Evolutionary conservation across 352 stramenopile genomes (phyloP), one percentile per base, ranked within the genome.

Genomic region (Globisporangium rhizosaccharum): DNA sequence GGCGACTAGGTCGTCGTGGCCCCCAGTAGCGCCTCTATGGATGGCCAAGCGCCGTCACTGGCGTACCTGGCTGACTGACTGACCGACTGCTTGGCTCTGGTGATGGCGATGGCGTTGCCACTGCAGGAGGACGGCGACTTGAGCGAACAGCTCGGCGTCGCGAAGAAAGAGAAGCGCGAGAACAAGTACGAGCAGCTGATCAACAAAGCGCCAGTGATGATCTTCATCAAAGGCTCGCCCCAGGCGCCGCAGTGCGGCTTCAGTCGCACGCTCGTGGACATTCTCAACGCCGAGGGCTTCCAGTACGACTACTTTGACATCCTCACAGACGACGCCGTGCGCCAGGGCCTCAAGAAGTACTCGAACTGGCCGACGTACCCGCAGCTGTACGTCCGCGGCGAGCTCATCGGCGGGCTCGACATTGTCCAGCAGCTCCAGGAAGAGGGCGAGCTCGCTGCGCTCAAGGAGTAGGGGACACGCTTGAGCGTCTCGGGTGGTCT

Each of bases 281-380:
- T 99, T 49, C 75, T 99, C 49, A 73, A 98, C 63, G 63, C 78
- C 0, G 76, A 91, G 25, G 79, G 87, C 44, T 96, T 98, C 61
- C 66, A 83, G 26, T 99, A 98, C 71, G 92, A 97, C 63, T 79
- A 87, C 61, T 99, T 99, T 66, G 92, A 99, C 70, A 99, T 99
- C 67, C 72, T 99, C 4, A 78, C 92, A 62, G 97, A 99, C 79
- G 85, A 98, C 59, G 92, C 96, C 53, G 72, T 99, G 51, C 92
- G 97, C 42, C 88, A 99, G 72, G 96, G 92, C 14, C 82, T 99
- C 48, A 99, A 99, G 75, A 91, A 95, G 62, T 98, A 93, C 69
- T 97, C 81, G 11, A 98, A 99, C 79, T 99, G 97, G 97, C 96
- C 96, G 11, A 99, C 97, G 18, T 99, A 96, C 78, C 97, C 97